Base-by-base conservation (phyloP, 23 red algal species). In the Chondrus crispus region DNA sequence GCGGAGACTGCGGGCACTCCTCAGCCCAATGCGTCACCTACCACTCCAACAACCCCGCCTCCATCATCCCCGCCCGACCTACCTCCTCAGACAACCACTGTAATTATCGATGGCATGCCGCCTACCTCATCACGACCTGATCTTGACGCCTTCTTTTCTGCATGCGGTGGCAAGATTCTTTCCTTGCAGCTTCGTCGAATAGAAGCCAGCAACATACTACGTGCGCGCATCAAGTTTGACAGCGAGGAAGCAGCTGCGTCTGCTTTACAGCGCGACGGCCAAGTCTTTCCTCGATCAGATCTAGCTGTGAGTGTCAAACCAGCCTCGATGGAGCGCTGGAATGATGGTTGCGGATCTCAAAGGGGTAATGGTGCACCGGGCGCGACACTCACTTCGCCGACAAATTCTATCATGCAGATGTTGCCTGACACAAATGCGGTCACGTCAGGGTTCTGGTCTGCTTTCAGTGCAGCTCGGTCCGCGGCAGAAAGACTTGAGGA, bases 91-190 rank as follows among this genome's bases (percentile, higher is more conserved):
- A n/a, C 60, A n/a, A 46, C 69, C 13, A 16, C 72, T 12, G 87
- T 90, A 2, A 90, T 90, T 73, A 90, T 90, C 62, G 87, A 90
- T 52, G 87, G 87, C 36, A 22, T 90, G 18, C 87, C 87, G 6
- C 68, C 80, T 29, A 74, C 69, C 38, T 37, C 87, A 2, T 81
- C 72, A 33, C 71, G 87, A 36, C 46, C 87, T 1, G 87, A 90
- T 62, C 60, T 90, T 3, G 87, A 90, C 73, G 14, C 69, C 42
- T 68, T 90, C 36, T 73, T 90, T 44, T 64, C 55, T 28, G 50
- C 46, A 63, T 38, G 58, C 4, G 32, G 50, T 1, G 44, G 71
- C 26, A 48, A 26, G 7, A 45, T 90, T 1, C 62, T 62, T 44
- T 60, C 78, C 38, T 50, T 90, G 8, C 87, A 69, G 44, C 35